Conservation (phyloP, 208 protist species). For the Acanthamoeba sp. region DNA sequence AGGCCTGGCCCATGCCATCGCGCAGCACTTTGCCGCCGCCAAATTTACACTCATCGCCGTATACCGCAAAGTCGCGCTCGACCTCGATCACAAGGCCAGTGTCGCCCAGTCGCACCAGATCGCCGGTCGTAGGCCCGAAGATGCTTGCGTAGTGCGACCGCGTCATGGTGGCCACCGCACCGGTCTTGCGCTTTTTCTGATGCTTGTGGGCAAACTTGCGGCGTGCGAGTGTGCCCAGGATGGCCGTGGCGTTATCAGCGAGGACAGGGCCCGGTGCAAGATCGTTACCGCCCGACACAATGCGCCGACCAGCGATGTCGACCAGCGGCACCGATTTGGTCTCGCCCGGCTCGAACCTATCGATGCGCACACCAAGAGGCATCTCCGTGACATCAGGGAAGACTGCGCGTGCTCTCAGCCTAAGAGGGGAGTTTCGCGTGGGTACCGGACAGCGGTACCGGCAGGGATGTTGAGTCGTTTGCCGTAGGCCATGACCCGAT, state of each 20-base stretch:
- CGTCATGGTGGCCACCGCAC: constrained; percentile 3
- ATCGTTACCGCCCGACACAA: constrained; percentile 81
- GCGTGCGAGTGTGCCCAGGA: constrained; percentile 61
- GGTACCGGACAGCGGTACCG: constrained; percentile 77
- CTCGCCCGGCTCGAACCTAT: constrained; percentile 85
- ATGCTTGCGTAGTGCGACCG: constrained; percentile 80
- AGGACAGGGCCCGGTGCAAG: constrained; percentile 66
- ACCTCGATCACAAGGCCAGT: constrained; percentile 79
- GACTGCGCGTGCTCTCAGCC: background rate
- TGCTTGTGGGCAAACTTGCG: constrained; percentile 72
- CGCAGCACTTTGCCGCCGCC: constrained; percentile 86
- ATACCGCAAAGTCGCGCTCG: constrained; percentile 83
- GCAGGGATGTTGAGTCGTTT: constrained; percentile 82
- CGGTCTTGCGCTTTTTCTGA: constrained; percentile 22
- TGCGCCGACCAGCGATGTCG: constrained; percentile 76
- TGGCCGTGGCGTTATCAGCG: constrained; percentile 46
- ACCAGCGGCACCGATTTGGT: constrained; percentile 81
- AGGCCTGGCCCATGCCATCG: constrained; percentile 84
- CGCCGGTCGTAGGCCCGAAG: constrained; percentile 83
- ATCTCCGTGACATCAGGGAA: background rate
- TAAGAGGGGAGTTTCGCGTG: background rate
- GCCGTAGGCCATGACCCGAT: constrained; percentile 70
- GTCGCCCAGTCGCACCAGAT: constrained; percentile 82
- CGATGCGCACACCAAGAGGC: background rate
- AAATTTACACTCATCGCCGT: constrained; percentile 88